phyloP scores from a whole-genome alignment of 106 monocot genomes.

The Dendrobium huoshanense region DNA sequence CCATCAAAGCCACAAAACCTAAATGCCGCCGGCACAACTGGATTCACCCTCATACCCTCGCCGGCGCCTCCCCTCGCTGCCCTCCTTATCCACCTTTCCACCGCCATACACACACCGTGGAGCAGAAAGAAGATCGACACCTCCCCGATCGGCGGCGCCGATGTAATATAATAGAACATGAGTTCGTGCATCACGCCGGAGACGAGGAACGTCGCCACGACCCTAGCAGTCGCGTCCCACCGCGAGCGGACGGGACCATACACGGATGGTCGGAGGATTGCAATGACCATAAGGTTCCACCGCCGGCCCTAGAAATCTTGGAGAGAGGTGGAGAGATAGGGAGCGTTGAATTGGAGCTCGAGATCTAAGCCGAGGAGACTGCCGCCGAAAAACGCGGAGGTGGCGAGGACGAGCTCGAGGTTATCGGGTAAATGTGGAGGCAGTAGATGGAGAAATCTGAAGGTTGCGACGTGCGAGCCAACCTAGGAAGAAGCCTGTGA shows the following conservation, averaged over 20 bases:
- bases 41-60: background rate
- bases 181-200: conserved; percentile 59
- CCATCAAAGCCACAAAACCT: conserved; percentile 29
- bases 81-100: conserved; percentile 17
- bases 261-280: conserved; percentile 42
- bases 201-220: conserved; percentile 28
- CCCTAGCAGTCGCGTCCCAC: conserved; percentile 13
- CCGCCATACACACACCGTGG: conserved; percentile 28
- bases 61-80: background rate
- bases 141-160: conserved; percentile 24
- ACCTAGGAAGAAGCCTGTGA: conserved; percentile 58
- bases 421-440: conserved; percentile 37
- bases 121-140: conserved; percentile 31
- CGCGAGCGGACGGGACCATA: conserved; percentile 30
- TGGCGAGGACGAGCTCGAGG: conserved; percentile 38
- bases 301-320: conserved; percentile 60
- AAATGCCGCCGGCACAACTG: conserved; percentile 20
- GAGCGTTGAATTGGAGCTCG: conserved; percentile 48
- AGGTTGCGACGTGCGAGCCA: conserved; percentile 74
- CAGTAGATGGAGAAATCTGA: conserved; percentile 60
- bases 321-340: conserved; percentile 31
- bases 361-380: conserved; percentile 26
- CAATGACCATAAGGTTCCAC: conserved; percentile 61
- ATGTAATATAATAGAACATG: conserved; percentile 33
- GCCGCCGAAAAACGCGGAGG: conserved; percentile 9